phyloP scores from a whole-genome alignment of 1,284 basidiomycete species.

The Vanrija sp. region DNA sequence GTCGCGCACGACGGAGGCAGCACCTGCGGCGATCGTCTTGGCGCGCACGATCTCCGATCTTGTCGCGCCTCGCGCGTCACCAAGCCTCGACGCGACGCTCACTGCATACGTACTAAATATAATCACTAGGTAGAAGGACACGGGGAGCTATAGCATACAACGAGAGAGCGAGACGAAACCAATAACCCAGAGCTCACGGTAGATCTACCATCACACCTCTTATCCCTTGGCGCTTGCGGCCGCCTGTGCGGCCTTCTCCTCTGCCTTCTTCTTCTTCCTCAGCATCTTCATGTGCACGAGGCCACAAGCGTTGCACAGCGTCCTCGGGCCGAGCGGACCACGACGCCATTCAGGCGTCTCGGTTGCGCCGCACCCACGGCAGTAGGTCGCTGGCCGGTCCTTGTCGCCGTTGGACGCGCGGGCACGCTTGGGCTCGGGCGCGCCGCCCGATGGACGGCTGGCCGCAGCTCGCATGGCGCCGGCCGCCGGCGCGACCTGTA shows the following conservation, averaged over 20 bases:
- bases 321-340: slow-evolving; percentile 47
- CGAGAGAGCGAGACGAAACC: too few relatives aligned
- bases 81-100: too few relatives aligned
- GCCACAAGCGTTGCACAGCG: slow-evolving; percentile 49
- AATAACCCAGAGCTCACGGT: too few relatives aligned
- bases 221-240: too few relatives aligned
- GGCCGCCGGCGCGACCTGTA: neutral
- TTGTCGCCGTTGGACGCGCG: slow-evolving; percentile 15
- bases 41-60: too few relatives aligned
- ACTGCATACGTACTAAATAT: too few relatives aligned
- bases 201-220: too few relatives aligned
- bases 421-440: slow-evolving; percentile 8
- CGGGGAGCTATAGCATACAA: too few relatives aligned
- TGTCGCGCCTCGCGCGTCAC: too few relatives aligned
- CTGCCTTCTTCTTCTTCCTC: slow-evolving; percentile 39
- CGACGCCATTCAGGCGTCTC: slow-evolving; percentile 50
- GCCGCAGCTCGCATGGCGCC: neutral
- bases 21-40: too few relatives aligned
- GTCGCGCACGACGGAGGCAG: too few relatives aligned
- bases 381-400: slow-evolving; percentile 29
- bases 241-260: slow-evolving; percentile 29
- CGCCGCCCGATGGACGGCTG: neutral
- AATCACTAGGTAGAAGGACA: too few relatives aligned
- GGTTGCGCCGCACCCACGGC: slow-evolving; percentile 46
- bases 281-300: slow-evolving; percentile 46